phyloP scores from a whole-genome alignment of 768 basidiomycete genomes.

The Naganishia vaughanmartiniae region DNA sequence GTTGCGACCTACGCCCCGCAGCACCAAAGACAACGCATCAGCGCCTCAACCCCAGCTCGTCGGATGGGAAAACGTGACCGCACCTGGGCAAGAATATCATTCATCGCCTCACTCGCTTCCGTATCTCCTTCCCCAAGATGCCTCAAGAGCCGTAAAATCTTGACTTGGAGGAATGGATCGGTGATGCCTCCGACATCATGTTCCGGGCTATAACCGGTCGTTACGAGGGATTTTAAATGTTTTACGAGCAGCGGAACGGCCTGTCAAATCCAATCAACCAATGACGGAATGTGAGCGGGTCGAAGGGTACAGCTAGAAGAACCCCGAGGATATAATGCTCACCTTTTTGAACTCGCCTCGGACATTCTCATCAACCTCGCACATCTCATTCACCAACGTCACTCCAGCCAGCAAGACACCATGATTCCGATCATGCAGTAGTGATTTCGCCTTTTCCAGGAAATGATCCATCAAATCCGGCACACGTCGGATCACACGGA shows the following conservation, averaged over 20 bases:
- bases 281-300: neutral
- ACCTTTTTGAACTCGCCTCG: conserved; percentile 89
- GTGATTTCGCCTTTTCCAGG: conserved; percentile 76
- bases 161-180: conserved; percentile 58
- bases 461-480: conserved; percentile 95
- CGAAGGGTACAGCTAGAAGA: neutral
- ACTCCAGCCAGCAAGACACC: conserved; percentile 92
- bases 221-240: conserved; percentile 88
- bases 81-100: conserved; percentile 94
- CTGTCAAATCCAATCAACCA: conserved; percentile 53
- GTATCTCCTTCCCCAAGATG: conserved; percentile 81
- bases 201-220: conserved; percentile 95
- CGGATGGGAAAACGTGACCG: conserved; percentile 27
- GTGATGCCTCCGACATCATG: conserved; percentile 99
- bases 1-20: conserved; percentile 76
- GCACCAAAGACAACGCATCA: neutral
- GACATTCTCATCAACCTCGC: conserved; percentile 68
- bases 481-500: conserved; percentile 90
- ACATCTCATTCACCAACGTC: conserved; percentile 93
- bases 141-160: conserved; percentile 81
- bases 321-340: neutral
- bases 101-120: conserved; percentile 91
- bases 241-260: conserved; percentile 89
- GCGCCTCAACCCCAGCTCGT: neutral
- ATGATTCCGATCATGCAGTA: conserved; percentile 93